phyloP scores from a whole-genome alignment of 768 basidiomycete genomes.

The Kwoniella dendrophila region DNA sequence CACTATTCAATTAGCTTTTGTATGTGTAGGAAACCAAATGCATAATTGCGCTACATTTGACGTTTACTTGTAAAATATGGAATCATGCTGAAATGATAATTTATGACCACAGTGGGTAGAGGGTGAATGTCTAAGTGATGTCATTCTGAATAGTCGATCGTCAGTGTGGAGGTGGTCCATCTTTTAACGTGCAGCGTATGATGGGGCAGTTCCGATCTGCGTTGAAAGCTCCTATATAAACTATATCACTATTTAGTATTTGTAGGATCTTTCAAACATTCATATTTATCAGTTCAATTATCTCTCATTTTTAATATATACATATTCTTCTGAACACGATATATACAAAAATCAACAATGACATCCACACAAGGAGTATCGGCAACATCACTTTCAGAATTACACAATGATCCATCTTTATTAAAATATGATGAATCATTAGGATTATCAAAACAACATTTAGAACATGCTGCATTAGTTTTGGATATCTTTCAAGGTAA shows the following conservation, averaged over 20 bases:
- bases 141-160: conserved; percentile 20
- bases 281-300: too few species aligned
- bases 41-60: too few species aligned
- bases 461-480: conserved; percentile 44
- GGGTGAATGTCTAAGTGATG: conserved; percentile 10
- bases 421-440: conserved; percentile 33
- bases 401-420: conserved; percentile 32
- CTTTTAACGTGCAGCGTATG: background rate
- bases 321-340: background rate
- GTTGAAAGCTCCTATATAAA: too few species aligned
- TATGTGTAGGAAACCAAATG: too few species aligned
- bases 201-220: too few species aligned
- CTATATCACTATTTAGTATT: too few species aligned
- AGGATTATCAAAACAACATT: conserved; percentile 33
- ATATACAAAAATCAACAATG: conserved; percentile 3
- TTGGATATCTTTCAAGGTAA: conserved; percentile 53
- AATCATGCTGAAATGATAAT: too few species aligned
- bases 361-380: conserved; percentile 6
- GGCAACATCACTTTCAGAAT: conserved; percentile 13
- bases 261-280: too few species aligned
- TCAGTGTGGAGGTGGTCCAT: conserved; percentile 26
- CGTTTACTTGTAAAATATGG: too few species aligned
- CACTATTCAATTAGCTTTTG: too few species aligned
- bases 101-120: background rate
- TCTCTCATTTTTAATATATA: too few species aligned